Evolutionary conservation across 805 yeast species (phyloP).

Genomic region (Candida pseudoglaebosa): DNA sequence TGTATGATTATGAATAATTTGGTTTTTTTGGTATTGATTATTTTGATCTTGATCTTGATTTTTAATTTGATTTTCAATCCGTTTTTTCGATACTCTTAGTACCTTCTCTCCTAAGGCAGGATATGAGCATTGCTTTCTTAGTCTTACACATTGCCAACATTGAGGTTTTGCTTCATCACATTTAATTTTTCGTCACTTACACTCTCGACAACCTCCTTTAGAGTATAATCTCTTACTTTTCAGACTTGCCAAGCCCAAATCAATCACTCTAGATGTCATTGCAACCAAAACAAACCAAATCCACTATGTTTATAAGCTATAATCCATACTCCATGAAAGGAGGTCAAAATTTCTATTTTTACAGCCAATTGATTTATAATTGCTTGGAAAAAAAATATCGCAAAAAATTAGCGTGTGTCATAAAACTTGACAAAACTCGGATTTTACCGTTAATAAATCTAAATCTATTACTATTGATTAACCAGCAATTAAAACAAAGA

Average conservation of each 20-base stretch:
- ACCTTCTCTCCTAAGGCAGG: constrained; percentile 37
- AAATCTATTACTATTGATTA: too few species aligned
- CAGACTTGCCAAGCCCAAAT: neutral
- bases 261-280: constrained; percentile 1
- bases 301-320: too few species aligned
- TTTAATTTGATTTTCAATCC: neutral
- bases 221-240: constrained; percentile 19
- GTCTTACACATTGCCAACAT: constrained; percentile 37
- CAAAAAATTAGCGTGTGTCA: too few species aligned
- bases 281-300: too few species aligned
- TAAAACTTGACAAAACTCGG: too few species aligned
- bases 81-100: constrained; percentile 20
- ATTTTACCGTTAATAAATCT: too few species aligned
- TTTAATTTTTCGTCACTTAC: constrained; percentile 40
- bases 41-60: too few species aligned
- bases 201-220: constrained; percentile 38
- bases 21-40: too few species aligned
- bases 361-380: too few species aligned
- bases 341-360: neutral
- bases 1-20: too few species aligned
- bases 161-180: constrained; percentile 38
- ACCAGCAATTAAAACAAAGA: too few species aligned
- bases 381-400: too few species aligned
- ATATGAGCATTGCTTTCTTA: constrained; percentile 31
- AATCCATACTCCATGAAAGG: neutral